Conservation (phyloP, 805 yeast species). For the Yamadazyma sp. region DNA sequence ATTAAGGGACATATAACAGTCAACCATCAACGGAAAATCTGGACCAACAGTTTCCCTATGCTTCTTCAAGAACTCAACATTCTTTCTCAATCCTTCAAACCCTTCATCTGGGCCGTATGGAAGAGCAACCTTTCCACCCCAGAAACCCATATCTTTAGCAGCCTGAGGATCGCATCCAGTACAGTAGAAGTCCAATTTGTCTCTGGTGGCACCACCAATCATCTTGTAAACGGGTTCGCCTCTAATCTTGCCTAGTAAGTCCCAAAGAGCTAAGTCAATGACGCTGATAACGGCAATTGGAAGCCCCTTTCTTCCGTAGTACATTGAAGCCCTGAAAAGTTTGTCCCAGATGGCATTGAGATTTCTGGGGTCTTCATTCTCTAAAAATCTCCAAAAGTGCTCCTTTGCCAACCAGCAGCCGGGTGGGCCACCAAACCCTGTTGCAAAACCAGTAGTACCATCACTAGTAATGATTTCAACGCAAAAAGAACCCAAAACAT, state of each 20-base stretch:
- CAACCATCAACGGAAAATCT: conserved; percentile 54
- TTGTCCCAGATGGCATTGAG: conserved; percentile 48
- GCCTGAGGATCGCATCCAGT: conserved; percentile 49
- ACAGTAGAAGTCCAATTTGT: conserved; percentile 47
- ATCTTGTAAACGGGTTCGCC: conserved; percentile 51
- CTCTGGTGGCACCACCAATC: conserved; percentile 52
- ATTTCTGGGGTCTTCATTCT: conserved; percentile 50
- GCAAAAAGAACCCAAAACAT: conserved; percentile 50
- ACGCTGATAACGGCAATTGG: conserved; percentile 49
- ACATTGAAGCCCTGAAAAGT: conserved; percentile 49
- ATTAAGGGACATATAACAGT: conserved; percentile 52
- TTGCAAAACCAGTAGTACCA: conserved; percentile 51
- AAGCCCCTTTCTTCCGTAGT: conserved; percentile 51
- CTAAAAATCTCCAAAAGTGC: conserved; percentile 47
- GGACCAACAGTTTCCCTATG: conserved; percentile 50
- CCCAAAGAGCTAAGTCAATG: conserved; percentile 52
- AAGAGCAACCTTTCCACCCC: conserved; percentile 54
- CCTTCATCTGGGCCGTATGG: conserved; percentile 55
- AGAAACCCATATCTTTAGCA: conserved; percentile 51
- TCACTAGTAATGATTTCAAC: conserved; percentile 49
- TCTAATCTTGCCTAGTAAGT: conserved; percentile 49
- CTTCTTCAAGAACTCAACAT: conserved; percentile 43
- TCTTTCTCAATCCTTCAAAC: conserved; percentile 44
- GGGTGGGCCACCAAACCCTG: conserved; percentile 54
- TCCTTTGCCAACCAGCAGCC: conserved; percentile 49